Base-by-base conservation (phyloP, 495 filamentous ascomycete genomes). In the Cercophora newfieldiana region DNA sequence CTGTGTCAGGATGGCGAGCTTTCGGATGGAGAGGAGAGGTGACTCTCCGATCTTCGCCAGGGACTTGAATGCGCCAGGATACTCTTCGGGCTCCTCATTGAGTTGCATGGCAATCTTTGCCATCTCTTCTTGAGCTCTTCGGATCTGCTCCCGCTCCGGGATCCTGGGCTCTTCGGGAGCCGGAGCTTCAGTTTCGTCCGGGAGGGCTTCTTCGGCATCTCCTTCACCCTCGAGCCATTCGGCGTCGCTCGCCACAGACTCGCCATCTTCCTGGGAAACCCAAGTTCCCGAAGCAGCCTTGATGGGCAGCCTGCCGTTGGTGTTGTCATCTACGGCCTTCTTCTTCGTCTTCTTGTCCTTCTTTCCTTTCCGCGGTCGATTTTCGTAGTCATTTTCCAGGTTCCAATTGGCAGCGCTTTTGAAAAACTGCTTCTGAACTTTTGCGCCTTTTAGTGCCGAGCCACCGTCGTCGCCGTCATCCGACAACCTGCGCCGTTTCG, bases 51-150 rank as follows among this genome's bases (percentile, higher is more conserved):
- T 87, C 66, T 90, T 85, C 18, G 89, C 87, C 74, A 99, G 79
- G 7, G 85, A 84, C 74, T 90, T 90, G 78, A 97, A 90, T 19
- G 89, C 82, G 33, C 88, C 87, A 19, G 88, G 84, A 75, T 98
- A 87, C 72, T 97, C 94, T 71, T 99, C 96, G 12, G 95, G 95
- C 61, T 94, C 90, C 74, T 97, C 94, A 69, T 96, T 97, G 69
- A 99, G 83, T 59, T 88, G 77, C 8, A 83, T 83, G 18, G 94
- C 95, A 58, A 96, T 85, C 69, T 87, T 88, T 14, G 95, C 94
- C 28, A 99, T 76, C 71, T 98, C 93, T 72, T 98, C 95, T 78
- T 98, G 97, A 22, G 93, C 93, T 66, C 91, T 86, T 14, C 91
- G 59, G 22, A 98, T 89, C 71, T 96, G 91, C 70, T 94, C 83